Base-by-base conservation (phyloP, 352 stramenopile genomes). In the Phytopythium cucurbitacearum region DNA sequence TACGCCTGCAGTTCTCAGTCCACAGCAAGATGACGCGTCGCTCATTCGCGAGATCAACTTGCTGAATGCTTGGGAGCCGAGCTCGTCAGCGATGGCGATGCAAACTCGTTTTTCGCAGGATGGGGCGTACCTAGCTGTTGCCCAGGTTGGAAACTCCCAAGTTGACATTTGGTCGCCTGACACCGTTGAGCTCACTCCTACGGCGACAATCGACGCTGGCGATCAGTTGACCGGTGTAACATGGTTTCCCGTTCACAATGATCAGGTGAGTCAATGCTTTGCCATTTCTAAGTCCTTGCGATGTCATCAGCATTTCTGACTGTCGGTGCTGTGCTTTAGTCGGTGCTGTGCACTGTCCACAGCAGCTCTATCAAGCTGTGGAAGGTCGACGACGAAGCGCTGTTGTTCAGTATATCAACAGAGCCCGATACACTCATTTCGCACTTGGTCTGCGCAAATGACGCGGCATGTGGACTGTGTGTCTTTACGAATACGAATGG, bases 141-240 rank as follows among this genome's bases (percentile, higher is more conserved):
- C 69, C 13, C 72, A 69, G 45, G 49, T 72, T 4, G 64, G 64
- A 35, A 71, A 74, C 34, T 60, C 54, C 6, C 59, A 74, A 12
- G 67, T 80, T 41, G 64, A 76, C 38, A 80, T 80, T 54, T 80
- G 69, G 69, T 56, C 60, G n/a, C 40, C 66, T n/a, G 59, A 72
- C n/a, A 53, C 57, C 2, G 44, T 63, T n/a, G 49, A 45, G 2
- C 34, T 67, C n/a, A 63, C 64, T 15, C 56, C 58, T 3, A 46
- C 44, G 10, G 59, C 44, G 7, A 74, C 59, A 16, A 71, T 80
- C n/a, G 51, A 55, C 28, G 46, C 76, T 38, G 59, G 53, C n/a
- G 68, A 74, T 5, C 55, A 71, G 44, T 49, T 77, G n/a, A 72
- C 65, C 0, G 71, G 65, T 32, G 16, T 74, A 46, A 56, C 65